These are phyloP conservation scores for Colletotrichum cuscutae DNA, from an alignment of 2,329 filamentous ascomycete species.

Conservation along the genomic window DNA sequence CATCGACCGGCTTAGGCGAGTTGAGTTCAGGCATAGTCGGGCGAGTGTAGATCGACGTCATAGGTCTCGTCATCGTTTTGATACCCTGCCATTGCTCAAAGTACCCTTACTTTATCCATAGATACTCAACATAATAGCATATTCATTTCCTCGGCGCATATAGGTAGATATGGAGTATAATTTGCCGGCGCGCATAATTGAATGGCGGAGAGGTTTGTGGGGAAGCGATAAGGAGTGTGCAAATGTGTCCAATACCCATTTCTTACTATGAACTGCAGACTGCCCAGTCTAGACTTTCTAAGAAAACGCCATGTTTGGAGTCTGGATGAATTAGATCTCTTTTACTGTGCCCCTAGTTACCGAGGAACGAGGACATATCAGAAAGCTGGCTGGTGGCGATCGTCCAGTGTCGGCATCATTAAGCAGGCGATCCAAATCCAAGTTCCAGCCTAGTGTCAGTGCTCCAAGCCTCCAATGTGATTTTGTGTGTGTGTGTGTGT, in stretches of 20 bases:
- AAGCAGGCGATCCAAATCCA: not conserved
- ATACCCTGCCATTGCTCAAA: not conserved
- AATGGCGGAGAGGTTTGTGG: not conserved
- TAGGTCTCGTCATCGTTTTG: not conserved
- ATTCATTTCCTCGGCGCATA: not conserved
- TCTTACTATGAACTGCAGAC: not conserved
- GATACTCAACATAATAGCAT: not conserved
- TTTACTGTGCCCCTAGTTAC: not conserved
- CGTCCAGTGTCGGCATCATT: constrained; percentile 3
- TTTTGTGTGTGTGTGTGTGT: constrained; percentile 9
- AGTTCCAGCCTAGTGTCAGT: constrained; percentile 1
- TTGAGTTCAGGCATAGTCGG: constrained; percentile 16
- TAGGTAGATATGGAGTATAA: too few relatives aligned
- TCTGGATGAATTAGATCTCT: not conserved
- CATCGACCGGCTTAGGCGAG: not conserved
- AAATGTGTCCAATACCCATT: not conserved
- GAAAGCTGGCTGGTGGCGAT: not conserved
- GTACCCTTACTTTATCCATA: not conserved
- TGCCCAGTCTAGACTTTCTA: too few relatives aligned
- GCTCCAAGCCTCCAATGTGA: not conserved
- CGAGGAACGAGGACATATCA: not conserved
- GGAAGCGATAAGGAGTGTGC: not conserved
- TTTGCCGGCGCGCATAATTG: not conserved
- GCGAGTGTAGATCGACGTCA: constrained; percentile 13
- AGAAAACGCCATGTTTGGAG: not conserved